phyloP scores from a whole-genome alignment of 225 moss, liverwort and hornwort genomes.

The Sphagnum tenellum region DNA sequence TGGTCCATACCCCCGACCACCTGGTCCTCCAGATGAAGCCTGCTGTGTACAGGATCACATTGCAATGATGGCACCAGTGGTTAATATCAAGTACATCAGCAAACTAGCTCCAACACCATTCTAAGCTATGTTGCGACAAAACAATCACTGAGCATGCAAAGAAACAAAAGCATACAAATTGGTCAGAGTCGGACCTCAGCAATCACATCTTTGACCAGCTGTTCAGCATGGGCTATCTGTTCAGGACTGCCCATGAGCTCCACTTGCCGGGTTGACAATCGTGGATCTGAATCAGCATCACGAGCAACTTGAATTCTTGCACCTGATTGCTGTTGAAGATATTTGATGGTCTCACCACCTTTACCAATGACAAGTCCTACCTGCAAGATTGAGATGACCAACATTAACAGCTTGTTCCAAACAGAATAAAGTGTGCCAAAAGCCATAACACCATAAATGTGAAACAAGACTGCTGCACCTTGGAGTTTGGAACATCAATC shows the following conservation, averaged over 20 bases:
- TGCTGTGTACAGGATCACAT: slow-evolving; percentile 44
- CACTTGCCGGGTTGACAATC: slow-evolving; percentile 84
- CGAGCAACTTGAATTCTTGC: slow-evolving; percentile 96
- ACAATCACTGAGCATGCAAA: no score
- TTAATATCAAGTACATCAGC: no score
- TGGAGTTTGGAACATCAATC: slow-evolving; percentile 93
- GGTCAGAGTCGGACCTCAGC: slow-evolving; percentile 63
- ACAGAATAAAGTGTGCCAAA: no score
- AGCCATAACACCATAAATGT: no score
- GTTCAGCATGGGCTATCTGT: slow-evolving; percentile 89
- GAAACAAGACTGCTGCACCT: slow-evolving; percentile 25
- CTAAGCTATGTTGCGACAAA: no score
- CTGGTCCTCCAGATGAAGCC: slow-evolving; percentile 84
- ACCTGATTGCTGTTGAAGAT: slow-evolving; percentile 92
- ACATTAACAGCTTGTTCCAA: no score
- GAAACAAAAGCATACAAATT: no score
- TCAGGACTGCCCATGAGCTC: slow-evolving; percentile 95
- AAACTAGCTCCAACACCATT: no score
- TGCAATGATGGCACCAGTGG: no score
- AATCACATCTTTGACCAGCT: slow-evolving; percentile 97
- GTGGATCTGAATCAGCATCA: slow-evolving; percentile 91
- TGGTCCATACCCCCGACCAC: slow-evolving; percentile 27
- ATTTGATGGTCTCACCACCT: slow-evolving; percentile 97
- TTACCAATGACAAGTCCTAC: slow-evolving; percentile 98
- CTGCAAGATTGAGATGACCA: slow-evolving; percentile 15